A percentile compares a stretch with the other conserved stretches of the same genome.
These are phyloP conservation scores for Salix dunnii DNA, from an alignment of 345 rosid genomes.

Conservation along the genomic window DNA sequence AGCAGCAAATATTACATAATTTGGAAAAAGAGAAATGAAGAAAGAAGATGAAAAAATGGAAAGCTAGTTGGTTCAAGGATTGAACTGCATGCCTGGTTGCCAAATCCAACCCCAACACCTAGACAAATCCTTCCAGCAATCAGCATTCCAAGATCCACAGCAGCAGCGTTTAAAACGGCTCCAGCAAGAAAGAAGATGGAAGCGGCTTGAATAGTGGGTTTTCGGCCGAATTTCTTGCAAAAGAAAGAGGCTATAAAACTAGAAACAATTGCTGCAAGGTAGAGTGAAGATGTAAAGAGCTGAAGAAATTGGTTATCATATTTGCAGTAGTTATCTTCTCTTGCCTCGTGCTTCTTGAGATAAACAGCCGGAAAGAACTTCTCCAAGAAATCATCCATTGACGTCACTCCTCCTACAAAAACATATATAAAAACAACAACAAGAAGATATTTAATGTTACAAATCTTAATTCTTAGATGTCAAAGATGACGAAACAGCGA, in stretches of 20 bases:
- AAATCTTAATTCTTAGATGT: neutral
- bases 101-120: slow-evolving; percentile 67
- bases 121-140: slow-evolving; percentile 56
- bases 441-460: neutral
- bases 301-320: slow-evolving; percentile 53
- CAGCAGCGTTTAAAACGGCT: slow-evolving; percentile 45
- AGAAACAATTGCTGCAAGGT: slow-evolving; percentile 61
- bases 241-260: slow-evolving; percentile 43
- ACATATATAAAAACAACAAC: neutral
- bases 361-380: slow-evolving; percentile 66
- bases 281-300: slow-evolving; percentile 76
- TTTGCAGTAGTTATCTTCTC: slow-evolving; percentile 74
- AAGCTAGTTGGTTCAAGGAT: neutral
- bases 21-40: neutral
- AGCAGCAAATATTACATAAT: neutral
- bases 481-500: neutral
- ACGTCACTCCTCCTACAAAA: slow-evolving; percentile 64
- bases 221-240: slow-evolving; percentile 46
- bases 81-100: slow-evolving; percentile 47
- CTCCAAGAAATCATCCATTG: slow-evolving; percentile 67
- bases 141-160: slow-evolving; percentile 47
- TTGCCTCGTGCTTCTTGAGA: slow-evolving; percentile 50
- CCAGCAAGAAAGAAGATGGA: slow-evolving; percentile 60
- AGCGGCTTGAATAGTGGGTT: slow-evolving; percentile 48
- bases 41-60: neutral